Evolutionary conservation across 805 yeast species (phyloP), one percentile per base, ranked within the genome.

Genomic region (Alloascoidea hylecoeti): DNA sequence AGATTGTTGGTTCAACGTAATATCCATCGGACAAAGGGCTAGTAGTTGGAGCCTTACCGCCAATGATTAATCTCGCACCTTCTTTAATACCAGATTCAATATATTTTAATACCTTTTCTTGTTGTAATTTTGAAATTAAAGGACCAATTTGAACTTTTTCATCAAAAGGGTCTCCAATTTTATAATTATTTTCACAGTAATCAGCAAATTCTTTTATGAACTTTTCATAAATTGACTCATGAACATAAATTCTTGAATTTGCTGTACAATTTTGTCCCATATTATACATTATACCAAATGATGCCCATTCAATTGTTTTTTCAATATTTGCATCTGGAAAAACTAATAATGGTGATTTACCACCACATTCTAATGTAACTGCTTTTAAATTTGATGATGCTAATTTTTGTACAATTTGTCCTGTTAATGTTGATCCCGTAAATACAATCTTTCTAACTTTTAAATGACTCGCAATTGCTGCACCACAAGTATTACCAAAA

Each of bases 381-480:
- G 70, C 71, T 54, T 77, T 77, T 56, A 77, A 59, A 49, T 74
- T 74, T 2, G 62, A 42, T 4, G 76, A 51, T 9, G 82, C 81
- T 44, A 64, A 60, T 42, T 63, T 57, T 58, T 71, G 78, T 37
- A 77, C 61, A 39, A 65, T 50, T 58, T 81, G 79, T 55, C 96
- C 97, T 44, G 85, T 78, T 35, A 79, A 85, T 39, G 96, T 88
- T 30, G 96, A 86, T 48, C 96, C 96, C 41, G 96, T 88, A 64
- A 88, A 88, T 12, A 96, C 94, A 53, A 88, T 70, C 70, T 88
- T 88, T 65, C 82, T 81, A 51, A 88, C 75, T 56, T 70, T 75
- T 50, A 76, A 78, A 62, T 88, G 96, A 41, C 67, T 60, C 37
- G 89, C 68, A 46, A 88, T 70, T 34, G 85, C 80, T 44, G 74